These are phyloP conservation scores for Russula ochroleuca DNA, from an alignment of 768 basidiomycete genomes.

Conservation along the genomic window DNA sequence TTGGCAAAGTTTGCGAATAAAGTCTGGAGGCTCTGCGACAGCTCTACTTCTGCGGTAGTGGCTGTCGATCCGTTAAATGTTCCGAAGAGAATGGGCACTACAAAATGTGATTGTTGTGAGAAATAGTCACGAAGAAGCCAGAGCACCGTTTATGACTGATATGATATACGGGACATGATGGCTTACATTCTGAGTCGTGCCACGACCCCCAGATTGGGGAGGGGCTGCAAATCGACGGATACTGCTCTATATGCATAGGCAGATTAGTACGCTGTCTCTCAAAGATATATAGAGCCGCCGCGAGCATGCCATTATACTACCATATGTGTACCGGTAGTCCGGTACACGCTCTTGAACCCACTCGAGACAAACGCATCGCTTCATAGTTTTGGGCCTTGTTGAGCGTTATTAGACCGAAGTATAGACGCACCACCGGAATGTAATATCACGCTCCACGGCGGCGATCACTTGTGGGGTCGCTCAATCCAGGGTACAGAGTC, in stretches of 20 bases:
- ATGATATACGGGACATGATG: no score
- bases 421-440: conserved; percentile 11
- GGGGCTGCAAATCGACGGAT: no score
- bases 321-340: conserved; percentile 20
- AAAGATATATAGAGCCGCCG: no score
- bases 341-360: conserved; percentile 8
- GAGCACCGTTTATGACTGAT: no score
- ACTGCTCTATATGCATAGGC: no score
- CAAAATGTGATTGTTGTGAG: background rate
- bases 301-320: background rate
- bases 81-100: background rate
- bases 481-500: conserved; percentile 1
- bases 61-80: conserved; percentile 20
- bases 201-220: no score
- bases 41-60: conserved; percentile 25
- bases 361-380: conserved; percentile 5
- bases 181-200: no score
- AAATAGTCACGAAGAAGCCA: background rate
- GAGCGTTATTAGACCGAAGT: background rate
- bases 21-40: conserved; percentile 28
- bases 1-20: conserved; percentile 11
- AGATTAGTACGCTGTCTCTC: no score
- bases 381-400: conserved; percentile 12
- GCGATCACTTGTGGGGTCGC: background rate
- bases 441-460: background rate